phyloP scores from a whole-genome alignment of 345 rosid species.

The Cochlearia excelsa region DNA sequence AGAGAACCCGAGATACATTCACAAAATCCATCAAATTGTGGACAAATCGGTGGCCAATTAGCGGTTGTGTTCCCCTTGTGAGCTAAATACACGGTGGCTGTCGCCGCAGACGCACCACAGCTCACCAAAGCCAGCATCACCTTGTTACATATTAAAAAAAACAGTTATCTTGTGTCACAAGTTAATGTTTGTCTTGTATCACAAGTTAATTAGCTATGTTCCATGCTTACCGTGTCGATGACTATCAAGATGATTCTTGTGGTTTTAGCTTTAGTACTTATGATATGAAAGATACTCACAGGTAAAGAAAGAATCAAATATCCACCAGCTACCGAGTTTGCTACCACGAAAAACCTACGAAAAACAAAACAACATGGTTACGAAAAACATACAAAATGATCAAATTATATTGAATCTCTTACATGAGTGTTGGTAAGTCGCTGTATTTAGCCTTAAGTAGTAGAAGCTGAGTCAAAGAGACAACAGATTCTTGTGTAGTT shows the following conservation, averaged over 20 bases:
- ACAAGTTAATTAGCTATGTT: background rate
- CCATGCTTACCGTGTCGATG: constrained; percentile 52
- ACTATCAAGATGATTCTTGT: constrained; percentile 44
- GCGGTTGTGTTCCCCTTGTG: constrained; percentile 34
- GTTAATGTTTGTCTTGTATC: background rate
- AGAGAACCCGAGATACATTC: constrained; percentile 55
- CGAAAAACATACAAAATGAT: background rate
- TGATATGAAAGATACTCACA: constrained; percentile 49
- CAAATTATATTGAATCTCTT: background rate
- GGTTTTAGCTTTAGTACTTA: constrained; percentile 36
- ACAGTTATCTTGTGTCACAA: background rate
- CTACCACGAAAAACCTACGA: constrained; percentile 72
- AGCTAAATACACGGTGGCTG: constrained; percentile 37
- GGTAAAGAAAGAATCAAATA: constrained; percentile 68
- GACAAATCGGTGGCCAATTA: constrained; percentile 68
- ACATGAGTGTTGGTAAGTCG: constrained; percentile 38
- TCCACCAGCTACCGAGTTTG: constrained; percentile 56
- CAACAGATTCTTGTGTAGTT: constrained; percentile 36
- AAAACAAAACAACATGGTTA: constrained; percentile 15
- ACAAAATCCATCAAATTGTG: constrained; percentile 54
- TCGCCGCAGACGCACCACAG: constrained; percentile 36
- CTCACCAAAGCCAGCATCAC: constrained; percentile 37
- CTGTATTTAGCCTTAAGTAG: constrained; percentile 34
- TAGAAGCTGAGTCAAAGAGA: constrained; percentile 30
- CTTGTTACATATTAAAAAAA: constrained; percentile 16